Conservation (phyloP, 257 asterid species). For the Schizonepeta tenuifolia region DNA sequence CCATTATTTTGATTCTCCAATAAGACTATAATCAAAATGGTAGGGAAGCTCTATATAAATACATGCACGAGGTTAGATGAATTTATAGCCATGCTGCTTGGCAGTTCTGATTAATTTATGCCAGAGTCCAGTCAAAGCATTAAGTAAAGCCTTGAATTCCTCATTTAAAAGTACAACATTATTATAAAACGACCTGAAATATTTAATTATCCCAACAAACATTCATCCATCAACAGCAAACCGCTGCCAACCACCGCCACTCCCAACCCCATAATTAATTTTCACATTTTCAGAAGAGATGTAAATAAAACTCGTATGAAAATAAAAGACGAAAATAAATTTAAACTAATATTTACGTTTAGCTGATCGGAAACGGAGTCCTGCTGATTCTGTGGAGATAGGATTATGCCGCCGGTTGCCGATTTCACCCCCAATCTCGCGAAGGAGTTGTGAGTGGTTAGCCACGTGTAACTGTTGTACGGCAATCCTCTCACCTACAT, state of each 20-base stretch:
- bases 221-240: constrained; percentile 37
- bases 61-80: neutral
- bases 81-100: constrained; percentile 21
- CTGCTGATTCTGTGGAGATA: constrained; percentile 84
- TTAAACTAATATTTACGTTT: constrained; percentile 61
- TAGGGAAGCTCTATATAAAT: neutral
- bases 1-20: neutral
- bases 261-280: constrained; percentile 17
- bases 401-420: constrained; percentile 62
- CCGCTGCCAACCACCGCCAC: constrained; percentile 36
- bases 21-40: neutral
- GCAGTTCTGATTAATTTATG: constrained; percentile 7
- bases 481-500: constrained; percentile 81
- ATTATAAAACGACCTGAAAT: constrained; percentile 22
- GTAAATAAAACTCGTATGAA: neutral
- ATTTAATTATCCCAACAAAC: constrained; percentile 34
- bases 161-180: constrained; percentile 27
- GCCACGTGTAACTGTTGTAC: constrained; percentile 85
- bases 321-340: neutral
- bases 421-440: constrained; percentile 75
- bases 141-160: neutral
- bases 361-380: constrained; percentile 88
- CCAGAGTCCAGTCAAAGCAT: neutral
- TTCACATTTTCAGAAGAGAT: constrained; percentile 21
- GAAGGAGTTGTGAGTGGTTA: constrained; percentile 84